A percentile compares a stretch with the other conserved stretches of the same genome.
Evolutionary conservation across 495 filamentous ascomycete species (phyloP).

Genomic region (Penicillium roqueforti): DNA sequence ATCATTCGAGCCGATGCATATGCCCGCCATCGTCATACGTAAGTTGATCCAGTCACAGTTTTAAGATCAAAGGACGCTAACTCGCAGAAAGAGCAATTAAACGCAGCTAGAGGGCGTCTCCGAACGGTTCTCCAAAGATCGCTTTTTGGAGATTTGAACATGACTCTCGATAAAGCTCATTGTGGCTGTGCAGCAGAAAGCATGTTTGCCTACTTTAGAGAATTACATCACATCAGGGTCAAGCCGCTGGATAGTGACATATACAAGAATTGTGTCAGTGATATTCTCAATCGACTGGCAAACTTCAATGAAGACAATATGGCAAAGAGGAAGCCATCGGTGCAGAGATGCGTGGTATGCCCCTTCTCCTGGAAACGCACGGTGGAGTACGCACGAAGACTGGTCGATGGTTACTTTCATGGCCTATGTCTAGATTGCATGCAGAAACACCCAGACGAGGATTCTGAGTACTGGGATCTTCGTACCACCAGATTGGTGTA

Average conservation of each 20-base stretch:
- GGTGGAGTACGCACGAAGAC: not conserved
- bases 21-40: not conserved
- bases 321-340: not conserved
- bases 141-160: not conserved
- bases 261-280: not conserved
- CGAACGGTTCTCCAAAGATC: not conserved
- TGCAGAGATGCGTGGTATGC: not conserved
- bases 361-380: not conserved
- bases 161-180: not conserved
- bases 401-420: not conserved
- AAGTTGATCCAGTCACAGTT: not conserved
- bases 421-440: not conserved
- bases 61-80: not conserved
- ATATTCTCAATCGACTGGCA: not conserved
- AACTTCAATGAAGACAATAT: not conserved
- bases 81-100: not conserved
- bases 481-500: not conserved
- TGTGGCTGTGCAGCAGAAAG: not conserved
- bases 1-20: not conserved
- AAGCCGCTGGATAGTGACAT: not conserved
- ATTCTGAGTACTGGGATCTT: not conserved
- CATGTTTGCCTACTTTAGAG: not conserved
- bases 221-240: not conserved
- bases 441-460: not conserved
- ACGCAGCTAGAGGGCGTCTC: not conserved